A percentile compares a stretch with the other conserved stretches of the same genome.
These are phyloP conservation scores for Dothidotthia symphoricarpi DNA, from an alignment of 2,329 filamentous ascomycete species.

Conservation along the genomic window DNA sequence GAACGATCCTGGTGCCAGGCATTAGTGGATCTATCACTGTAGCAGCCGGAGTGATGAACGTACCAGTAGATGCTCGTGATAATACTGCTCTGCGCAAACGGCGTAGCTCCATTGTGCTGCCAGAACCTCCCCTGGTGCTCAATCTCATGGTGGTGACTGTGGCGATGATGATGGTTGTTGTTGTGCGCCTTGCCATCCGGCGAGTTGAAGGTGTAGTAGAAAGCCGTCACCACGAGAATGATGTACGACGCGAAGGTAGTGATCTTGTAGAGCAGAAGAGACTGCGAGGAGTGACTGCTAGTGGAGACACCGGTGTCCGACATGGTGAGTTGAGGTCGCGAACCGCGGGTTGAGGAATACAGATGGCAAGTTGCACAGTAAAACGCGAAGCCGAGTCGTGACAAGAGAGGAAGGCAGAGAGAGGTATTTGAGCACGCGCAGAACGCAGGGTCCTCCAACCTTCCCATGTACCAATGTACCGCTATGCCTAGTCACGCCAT, in stretches of 20 bases:
- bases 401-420: neutral
- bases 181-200: slow-evolving; percentile 45
- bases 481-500: no score
- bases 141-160: no score
- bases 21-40: neutral
- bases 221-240: slow-evolving; percentile 66
- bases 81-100: slow-evolving; percentile 70
- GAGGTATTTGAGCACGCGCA: neutral
- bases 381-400: no score
- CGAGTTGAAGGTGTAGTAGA: slow-evolving; percentile 69
- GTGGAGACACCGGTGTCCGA: no score
- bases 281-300: slow-evolving; percentile 43
- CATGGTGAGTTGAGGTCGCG: no score
- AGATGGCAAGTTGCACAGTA: neutral
- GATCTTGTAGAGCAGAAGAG: slow-evolving; percentile 72
- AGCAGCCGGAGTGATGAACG: slow-evolving; percentile 9
- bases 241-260: slow-evolving; percentile 73
- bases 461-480: no score
- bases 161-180: slow-evolving; percentile 58
- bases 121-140: slow-evolving; percentile 54
- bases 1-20: slow-evolving; percentile 57
- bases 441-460: no score
- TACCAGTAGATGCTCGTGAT: slow-evolving; percentile 74
- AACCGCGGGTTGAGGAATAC: neutral
- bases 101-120: slow-evolving; percentile 70